A percentile compares a stretch with the other conserved stretches of the same genome.
These are phyloP conservation scores for Blastocystis sp. DNA, from an alignment of 352 stramenopile species.

Conservation along the genomic window DNA sequence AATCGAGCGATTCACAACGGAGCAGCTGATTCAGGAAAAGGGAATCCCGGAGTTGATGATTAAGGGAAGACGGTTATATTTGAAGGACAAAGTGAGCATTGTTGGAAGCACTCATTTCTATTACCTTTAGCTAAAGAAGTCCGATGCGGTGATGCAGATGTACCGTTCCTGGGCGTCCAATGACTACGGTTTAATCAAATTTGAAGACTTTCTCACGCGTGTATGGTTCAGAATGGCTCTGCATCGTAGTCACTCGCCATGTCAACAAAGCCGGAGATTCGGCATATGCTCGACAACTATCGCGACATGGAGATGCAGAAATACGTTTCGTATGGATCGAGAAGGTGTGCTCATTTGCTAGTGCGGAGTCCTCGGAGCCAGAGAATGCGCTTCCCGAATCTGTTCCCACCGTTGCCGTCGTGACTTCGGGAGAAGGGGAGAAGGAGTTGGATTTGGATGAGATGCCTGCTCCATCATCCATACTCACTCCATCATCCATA, in stretches of 20 bases:
- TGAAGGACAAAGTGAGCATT: not conserved
- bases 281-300: not conserved
- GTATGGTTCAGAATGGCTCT: not conserved
- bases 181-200: not conserved
- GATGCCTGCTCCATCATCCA: too few species aligned
- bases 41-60: not conserved
- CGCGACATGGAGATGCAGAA: conserved; percentile 1
- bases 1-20: not conserved
- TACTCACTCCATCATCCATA: not conserved
- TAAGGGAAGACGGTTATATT: not conserved
- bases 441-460: not conserved
- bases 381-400: not conserved
- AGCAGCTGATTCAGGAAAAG: not conserved
- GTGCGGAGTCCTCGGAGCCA: not conserved
- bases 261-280: not conserved
- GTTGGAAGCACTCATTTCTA: not conserved
- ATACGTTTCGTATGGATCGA: not conserved
- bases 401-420: not conserved
- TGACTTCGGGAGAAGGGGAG: not conserved
- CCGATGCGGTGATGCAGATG: not conserved
- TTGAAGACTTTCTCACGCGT: not conserved
- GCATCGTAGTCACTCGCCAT: not conserved
- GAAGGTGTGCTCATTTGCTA: not conserved
- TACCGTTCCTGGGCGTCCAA: not conserved
- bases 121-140: not conserved